Percentiles rank a stretch among this genome's conserved stretches.
phyloP scores from a whole-genome alignment of 2,329 filamentous ascomycete genomes.

The Paraphoma chrysanthemicola region DNA sequence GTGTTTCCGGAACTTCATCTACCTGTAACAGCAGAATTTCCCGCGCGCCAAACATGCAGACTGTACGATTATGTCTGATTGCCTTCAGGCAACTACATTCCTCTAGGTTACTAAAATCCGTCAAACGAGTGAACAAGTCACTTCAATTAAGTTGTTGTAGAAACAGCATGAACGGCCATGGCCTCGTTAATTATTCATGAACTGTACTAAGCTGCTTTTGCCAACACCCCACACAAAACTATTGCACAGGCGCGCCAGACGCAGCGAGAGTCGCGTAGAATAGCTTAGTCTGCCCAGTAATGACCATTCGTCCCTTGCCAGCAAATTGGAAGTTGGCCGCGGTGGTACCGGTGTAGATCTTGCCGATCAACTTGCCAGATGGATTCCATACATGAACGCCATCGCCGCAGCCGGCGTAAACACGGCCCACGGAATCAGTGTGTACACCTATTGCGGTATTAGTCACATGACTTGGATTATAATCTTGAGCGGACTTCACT shows the following conservation, averaged over 20 bases:
- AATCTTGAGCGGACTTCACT: background rate
- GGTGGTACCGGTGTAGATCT: constrained; percentile 11
- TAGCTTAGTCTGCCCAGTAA: constrained; percentile 32
- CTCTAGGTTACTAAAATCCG: too few species aligned
- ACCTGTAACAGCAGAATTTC: too few species aligned
- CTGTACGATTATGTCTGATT: too few species aligned
- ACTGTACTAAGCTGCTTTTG: background rate
- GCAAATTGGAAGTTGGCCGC: constrained; percentile 34
- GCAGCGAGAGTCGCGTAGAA: constrained; percentile 31
- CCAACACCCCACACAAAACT: background rate
- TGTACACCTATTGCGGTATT: constrained; percentile 19
- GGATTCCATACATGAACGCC: constrained; percentile 59
- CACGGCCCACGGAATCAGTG: constrained; percentile 54
- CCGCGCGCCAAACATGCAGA: too few species aligned
- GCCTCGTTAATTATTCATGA: background rate
- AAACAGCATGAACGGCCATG: too few species aligned
- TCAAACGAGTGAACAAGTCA: too few species aligned
- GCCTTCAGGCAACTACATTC: too few species aligned
- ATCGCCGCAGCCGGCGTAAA: constrained; percentile 59
- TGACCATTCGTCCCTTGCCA: constrained; percentile 30
- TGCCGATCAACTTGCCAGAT: constrained; percentile 53
- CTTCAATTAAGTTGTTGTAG: too few species aligned
- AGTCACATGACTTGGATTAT: background rate
- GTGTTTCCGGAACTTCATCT: too few species aligned
- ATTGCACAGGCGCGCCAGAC: constrained; percentile 11